phyloP scores from a whole-genome alignment of 495 filamentous ascomycete species.

The Platismatia glauca region DNA sequence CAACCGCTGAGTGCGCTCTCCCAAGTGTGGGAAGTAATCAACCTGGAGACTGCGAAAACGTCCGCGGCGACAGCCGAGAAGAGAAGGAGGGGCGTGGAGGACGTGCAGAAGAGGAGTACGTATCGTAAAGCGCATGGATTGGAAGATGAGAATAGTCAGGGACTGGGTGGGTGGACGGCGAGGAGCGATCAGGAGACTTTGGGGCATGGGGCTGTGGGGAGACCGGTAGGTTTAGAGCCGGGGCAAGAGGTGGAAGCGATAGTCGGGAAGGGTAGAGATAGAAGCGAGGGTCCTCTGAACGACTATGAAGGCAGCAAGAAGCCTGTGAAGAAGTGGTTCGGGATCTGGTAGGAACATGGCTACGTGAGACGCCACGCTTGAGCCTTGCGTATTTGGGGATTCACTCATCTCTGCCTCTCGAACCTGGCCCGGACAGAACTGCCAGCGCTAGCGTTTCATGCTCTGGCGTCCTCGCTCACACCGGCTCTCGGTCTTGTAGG shows the following conservation, averaged over 20 bases:
- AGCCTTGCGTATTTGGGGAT: neutral
- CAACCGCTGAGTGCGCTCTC: constrained; percentile 55
- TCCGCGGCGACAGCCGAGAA: constrained; percentile 55
- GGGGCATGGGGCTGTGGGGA: constrained; percentile 23
- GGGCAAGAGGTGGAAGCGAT: constrained; percentile 20
- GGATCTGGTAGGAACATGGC: constrained; percentile 43
- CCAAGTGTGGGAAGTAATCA: constrained; percentile 55
- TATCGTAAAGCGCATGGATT: constrained; percentile 79
- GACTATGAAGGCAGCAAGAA: constrained; percentile 41
- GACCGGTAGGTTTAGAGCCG: constrained; percentile 17
- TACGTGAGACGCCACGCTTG: neutral
- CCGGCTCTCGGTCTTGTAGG: neutral
- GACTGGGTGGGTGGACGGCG: constrained; percentile 37
- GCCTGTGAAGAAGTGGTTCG: constrained; percentile 53
- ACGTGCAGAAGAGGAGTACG: constrained; percentile 67
- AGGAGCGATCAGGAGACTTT: constrained; percentile 31
- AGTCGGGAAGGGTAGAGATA: constrained; percentile 7
- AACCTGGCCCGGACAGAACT: neutral
- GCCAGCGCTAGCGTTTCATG: neutral
- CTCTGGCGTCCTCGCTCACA: neutral
- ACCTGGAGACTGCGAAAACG: constrained; percentile 57
- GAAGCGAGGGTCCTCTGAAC: constrained; percentile 22
- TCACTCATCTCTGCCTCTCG: neutral
- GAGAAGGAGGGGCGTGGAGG: constrained; percentile 58
- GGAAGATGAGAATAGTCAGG: constrained; percentile 39